A percentile compares a stretch with the other conserved stretches of the same genome.
Conservation (phyloP, 192 early-diverging fungal genomes). For the Coemansia sp. region DNA sequence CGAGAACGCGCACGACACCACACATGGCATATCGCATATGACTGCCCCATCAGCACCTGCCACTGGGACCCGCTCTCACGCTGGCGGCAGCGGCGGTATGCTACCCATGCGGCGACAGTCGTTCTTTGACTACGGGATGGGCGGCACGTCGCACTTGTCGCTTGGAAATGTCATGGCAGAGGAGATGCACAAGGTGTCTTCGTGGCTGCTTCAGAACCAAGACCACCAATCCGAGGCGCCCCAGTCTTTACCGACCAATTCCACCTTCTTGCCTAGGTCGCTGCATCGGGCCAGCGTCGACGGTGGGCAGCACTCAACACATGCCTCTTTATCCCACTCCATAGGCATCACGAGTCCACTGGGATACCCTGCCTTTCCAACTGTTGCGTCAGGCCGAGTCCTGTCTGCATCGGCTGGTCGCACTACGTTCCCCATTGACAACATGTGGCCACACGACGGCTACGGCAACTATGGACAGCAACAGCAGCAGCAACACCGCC, state of each 20-base stretch:
- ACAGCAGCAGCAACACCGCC: slow-evolving; percentile 12
- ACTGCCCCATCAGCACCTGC: not conserved
- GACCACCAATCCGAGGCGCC: slow-evolving; percentile 20
- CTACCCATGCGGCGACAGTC: slow-evolving; percentile 29
- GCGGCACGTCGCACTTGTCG: slow-evolving; percentile 42
- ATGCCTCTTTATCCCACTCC: not conserved
- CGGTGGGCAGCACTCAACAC: not conserved
- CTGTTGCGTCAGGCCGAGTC: not conserved
- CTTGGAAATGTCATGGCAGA: slow-evolving; percentile 52
- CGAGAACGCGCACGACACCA: slow-evolving; percentile 20
- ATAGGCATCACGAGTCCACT: not conserved
- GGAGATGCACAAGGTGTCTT: slow-evolving; percentile 53
- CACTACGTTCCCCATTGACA: slow-evolving; percentile 1
- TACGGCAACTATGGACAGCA: slow-evolving; percentile 9
- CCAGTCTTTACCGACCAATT: not conserved
- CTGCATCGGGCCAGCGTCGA: not conserved
- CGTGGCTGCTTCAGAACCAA: slow-evolving; percentile 53
- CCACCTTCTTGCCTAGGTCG: not conserved
- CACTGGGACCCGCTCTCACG: not conserved
- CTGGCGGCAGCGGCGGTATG: slow-evolving; percentile 18
- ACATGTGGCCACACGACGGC: not conserved
- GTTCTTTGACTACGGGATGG: slow-evolving; percentile 50
- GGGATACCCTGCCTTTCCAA: not conserved
- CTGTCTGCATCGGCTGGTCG: not conserved
- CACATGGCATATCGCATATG: slow-evolving; percentile 26